Base-by-base conservation (phyloP, 768 basidiomycete genomes). In the Phaeolepiota aurea region DNA sequence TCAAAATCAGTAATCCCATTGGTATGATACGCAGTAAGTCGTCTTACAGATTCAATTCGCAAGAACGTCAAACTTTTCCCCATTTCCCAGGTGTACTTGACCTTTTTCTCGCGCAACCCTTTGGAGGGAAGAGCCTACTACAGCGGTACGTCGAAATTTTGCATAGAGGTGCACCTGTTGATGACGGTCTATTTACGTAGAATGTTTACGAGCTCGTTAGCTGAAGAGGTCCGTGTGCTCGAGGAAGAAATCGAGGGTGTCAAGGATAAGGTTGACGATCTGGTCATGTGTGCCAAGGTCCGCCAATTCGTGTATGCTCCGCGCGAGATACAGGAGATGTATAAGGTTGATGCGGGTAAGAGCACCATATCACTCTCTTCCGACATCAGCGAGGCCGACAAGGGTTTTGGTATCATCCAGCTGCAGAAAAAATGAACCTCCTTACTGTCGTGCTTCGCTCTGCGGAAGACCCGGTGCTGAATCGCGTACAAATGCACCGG, bases 21-120 rank as follows among this genome's bases (percentile, higher is more conserved):
- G 75, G 77, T 20, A 98, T 98, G 96, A 92, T 98, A 53, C 77
- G 96, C 58, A 82, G 87, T 82, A 43, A 13, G 71, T 46, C 4
- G 45, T 20, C 35, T 32, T 32, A 28, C 11, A 42, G n/a, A n/a
- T n/a, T n/a, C n/a, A n/a, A n/a, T n/a, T n/a, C n/a, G n/a, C n/a
- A n/a, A n/a, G n/a, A n/a, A n/a, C n/a, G n/a, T n/a, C n/a, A n/a
- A n/a, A n/a, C n/a, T n/a, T n/a, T n/a, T n/a, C n/a, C n/a, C n/a
- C n/a, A 63, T 32, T 20, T 21, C n/a, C 13, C 32, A 74, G 83
- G 68, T 40, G 72, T 96, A 3, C 71, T 99, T 44, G 94, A 98
- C 53, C 73, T 99, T 31, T 98, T 99, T 69, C 76, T 98, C 13
- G 96, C 96, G 0, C 83, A 93, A 55, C 96, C 96, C 2, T 99